Evolutionary conservation across 2,329 filamentous ascomycete genomes (phyloP).

Genomic region (Albophoma yamanashiensis): DNA sequence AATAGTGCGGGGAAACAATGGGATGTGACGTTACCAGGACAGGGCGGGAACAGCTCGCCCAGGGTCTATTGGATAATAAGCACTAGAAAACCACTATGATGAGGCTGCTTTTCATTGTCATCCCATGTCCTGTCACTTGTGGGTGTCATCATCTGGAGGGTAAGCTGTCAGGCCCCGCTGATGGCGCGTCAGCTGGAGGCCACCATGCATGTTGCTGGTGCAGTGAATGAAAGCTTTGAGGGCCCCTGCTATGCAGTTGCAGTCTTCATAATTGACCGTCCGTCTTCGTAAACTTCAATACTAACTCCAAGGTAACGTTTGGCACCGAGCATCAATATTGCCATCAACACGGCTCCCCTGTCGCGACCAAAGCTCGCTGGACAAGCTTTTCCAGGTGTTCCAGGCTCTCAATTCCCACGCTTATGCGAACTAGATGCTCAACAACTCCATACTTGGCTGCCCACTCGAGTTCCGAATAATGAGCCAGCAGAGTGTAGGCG

Average conservation of each 20-base stretch:
- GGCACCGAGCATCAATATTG: neutral
- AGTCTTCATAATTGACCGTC: neutral
- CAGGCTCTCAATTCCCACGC: slow-evolving; percentile 30
- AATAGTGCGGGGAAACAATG: neutral
- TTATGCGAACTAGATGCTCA: slow-evolving; percentile 30
- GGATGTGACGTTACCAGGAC: neutral
- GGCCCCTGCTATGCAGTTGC: neutral
- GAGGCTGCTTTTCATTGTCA: neutral
- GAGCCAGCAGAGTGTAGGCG: slow-evolving; percentile 28
- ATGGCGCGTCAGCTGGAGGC: neutral
- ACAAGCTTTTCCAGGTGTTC: neutral
- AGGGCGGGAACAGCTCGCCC: neutral
- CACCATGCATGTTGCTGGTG: neutral
- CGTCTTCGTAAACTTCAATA: neutral
- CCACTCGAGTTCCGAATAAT: slow-evolving; percentile 24
- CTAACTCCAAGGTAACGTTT: neutral
- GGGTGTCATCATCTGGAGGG: neutral
- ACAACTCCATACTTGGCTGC: slow-evolving; percentile 26
- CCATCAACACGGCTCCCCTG: neutral
- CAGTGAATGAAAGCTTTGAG: neutral
- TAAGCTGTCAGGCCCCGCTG: neutral
- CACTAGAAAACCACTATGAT: neutral
- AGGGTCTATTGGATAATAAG: neutral
- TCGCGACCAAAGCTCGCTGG: neutral
- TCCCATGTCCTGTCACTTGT: neutral